Evolutionary conservation across 805 yeast species (phyloP).

Genomic region (Barnettozyma vustinii): DNA sequence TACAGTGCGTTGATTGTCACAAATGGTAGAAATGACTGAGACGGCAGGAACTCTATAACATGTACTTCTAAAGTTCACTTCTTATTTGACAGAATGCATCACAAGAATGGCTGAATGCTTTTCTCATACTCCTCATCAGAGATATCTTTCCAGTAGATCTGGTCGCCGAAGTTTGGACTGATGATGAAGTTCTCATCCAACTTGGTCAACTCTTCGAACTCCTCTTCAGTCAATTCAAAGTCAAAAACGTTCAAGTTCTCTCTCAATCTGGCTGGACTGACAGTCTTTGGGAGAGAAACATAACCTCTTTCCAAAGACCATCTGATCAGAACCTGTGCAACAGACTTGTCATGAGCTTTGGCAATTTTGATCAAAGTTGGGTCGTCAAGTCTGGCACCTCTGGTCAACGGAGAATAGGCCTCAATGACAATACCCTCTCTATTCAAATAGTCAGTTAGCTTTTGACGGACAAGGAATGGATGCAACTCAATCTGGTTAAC

Average conservation of each 20-base stretch:
- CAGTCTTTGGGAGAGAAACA: constrained; percentile 65
- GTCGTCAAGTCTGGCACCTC: constrained; percentile 51
- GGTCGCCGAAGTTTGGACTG: constrained; percentile 5
- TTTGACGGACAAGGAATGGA: constrained; percentile 51
- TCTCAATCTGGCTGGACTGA: constrained; percentile 43
- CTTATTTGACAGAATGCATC: background rate
- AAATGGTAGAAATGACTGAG: too few relatives aligned
- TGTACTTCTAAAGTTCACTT: too few relatives aligned
- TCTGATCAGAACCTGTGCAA: constrained; percentile 59
- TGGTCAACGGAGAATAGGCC: constrained; percentile 77
- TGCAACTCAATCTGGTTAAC: constrained; percentile 79
- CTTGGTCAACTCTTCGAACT: constrained; percentile 3
- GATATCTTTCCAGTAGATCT: constrained; percentile 6
- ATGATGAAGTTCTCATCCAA: constrained; percentile 8
- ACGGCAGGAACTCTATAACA: too few relatives aligned
- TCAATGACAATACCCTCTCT: constrained; percentile 44
- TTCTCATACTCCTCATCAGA: constrained; percentile 7
- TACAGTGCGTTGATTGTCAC: background rate
- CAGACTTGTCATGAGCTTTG: constrained; percentile 40
- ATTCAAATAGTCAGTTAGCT: constrained; percentile 37
- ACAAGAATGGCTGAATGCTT: background rate
- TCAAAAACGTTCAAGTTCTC: constrained; percentile 46
- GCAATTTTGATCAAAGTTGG: constrained; percentile 46
- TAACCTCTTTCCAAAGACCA: constrained; percentile 72
- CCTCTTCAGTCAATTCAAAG: background rate